phyloP scores from a whole-genome alignment of 1,284 basidiomycete genomes.

The Neonothopanus nambi region DNA sequence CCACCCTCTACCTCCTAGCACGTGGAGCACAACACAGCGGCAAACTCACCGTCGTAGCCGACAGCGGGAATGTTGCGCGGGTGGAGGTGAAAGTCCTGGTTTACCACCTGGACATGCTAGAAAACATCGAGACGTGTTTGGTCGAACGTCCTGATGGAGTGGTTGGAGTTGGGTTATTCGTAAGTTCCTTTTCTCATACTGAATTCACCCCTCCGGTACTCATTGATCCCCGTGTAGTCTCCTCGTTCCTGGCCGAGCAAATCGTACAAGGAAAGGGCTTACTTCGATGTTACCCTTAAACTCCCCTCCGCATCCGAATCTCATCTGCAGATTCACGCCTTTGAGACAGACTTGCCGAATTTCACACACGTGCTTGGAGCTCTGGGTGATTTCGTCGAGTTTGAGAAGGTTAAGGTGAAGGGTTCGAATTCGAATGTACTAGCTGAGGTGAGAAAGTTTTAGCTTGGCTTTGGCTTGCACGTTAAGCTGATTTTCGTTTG shows the following conservation, averaged over 20 bases:
- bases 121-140: conserved; percentile 35
- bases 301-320: conserved; percentile 20
- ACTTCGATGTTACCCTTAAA: conserved; percentile 35
- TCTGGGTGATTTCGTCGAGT: conserved; percentile 28
- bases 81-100: conserved; percentile 35
- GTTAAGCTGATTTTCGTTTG: no score
- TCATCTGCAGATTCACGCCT: conserved; percentile 32
- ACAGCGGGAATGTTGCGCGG: conserved; percentile 25
- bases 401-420: conserved; percentile 30
- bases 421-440: conserved; percentile 33
- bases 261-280: conserved; percentile 17
- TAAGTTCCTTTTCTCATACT: conserved; percentile 30
- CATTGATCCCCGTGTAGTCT: conserved; percentile 18
- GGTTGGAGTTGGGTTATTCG: conserved; percentile 43
- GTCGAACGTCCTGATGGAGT: conserved; percentile 29
- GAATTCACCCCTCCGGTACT: no score
- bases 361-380: conserved; percentile 27
- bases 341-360: conserved; percentile 41
- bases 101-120: conserved; percentile 24
- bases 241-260: conserved; percentile 10
- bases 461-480: neutral
- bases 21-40: conserved; percentile 34
- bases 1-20: conserved; percentile 40
- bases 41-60: conserved; percentile 28
- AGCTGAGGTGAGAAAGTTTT: conserved; percentile 26